These are phyloP conservation scores for Aspergillus cristatus DNA, from an alignment of 495 filamentous ascomycete species.

Conservation along the genomic window DNA sequence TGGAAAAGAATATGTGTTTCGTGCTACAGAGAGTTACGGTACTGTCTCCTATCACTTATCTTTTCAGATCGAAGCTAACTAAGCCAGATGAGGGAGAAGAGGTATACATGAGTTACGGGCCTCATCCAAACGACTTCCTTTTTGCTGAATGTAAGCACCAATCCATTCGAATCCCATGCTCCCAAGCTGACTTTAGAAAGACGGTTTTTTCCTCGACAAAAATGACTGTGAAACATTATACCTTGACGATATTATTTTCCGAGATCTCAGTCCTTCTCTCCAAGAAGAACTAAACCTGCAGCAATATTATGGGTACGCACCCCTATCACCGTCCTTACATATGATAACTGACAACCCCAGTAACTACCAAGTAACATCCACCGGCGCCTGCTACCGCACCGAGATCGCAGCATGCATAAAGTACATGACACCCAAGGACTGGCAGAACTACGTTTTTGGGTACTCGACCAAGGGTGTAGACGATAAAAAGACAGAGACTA, in stretches of 20 bases:
- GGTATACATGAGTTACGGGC: constrained; percentile 70
- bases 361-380: constrained; percentile 52
- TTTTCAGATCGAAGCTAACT: neutral
- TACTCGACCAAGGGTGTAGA: constrained; percentile 25
- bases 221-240: constrained; percentile 59
- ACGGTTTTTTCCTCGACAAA: constrained; percentile 64
- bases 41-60: constrained; percentile 6
- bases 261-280: constrained; percentile 34
- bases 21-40: constrained; percentile 46
- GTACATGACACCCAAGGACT: constrained; percentile 36
- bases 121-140: constrained; percentile 71
- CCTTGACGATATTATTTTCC: constrained; percentile 61
- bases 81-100: constrained; percentile 52
- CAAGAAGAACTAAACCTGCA: constrained; percentile 42
- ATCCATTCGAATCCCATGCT: too few species aligned
- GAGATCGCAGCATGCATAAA: constrained; percentile 54
- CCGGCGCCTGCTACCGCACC: constrained; percentile 61
- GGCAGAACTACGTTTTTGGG: constrained; percentile 38
- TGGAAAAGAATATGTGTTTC: constrained; percentile 51
- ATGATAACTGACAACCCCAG: constrained; percentile 18
- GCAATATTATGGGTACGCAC: constrained; percentile 52
- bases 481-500: constrained; percentile 19
- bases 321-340: constrained; percentile 1
- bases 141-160: constrained; percentile 58
- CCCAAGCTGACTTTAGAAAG: constrained; percentile 18